Conservation (phyloP, 1,139 yeast species). For the Yamadazyma buinensis region DNA sequence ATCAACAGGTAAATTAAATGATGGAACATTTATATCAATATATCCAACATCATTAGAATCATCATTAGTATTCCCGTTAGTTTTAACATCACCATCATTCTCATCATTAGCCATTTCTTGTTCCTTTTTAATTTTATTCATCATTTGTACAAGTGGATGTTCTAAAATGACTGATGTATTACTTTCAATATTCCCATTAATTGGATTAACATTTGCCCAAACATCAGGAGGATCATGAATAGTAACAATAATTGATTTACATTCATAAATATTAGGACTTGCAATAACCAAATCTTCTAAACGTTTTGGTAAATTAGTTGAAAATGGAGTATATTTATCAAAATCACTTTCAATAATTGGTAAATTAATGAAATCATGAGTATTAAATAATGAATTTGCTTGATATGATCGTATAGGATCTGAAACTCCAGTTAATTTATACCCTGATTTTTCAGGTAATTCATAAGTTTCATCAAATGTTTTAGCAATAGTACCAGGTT, state of each 20-base stretch:
- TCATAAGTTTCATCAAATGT: constrained; percentile 42
- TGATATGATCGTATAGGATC: constrained; percentile 77
- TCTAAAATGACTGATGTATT: constrained; percentile 62
- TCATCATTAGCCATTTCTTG: constrained; percentile 42
- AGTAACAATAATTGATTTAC: constrained; percentile 60
- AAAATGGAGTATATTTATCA: constrained; percentile 27
- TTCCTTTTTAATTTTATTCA: constrained; percentile 30
- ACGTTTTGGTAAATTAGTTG: constrained; percentile 45
- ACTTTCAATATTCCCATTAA: constrained; percentile 73
- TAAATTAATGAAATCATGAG: constrained; percentile 58
- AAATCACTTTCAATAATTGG: constrained; percentile 50
- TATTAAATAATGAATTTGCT: constrained; percentile 50
- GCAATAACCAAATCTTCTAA: constrained; percentile 72
- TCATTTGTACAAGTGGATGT: constrained; percentile 39
- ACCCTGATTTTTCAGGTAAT: constrained; percentile 25
- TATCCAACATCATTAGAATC: constrained; percentile 49
- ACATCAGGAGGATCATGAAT: constrained; percentile 93
- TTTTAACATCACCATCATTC: constrained; percentile 27
- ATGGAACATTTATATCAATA: constrained; percentile 79
- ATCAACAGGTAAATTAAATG: constrained; percentile 32
- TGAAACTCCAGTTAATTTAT: constrained; percentile 46
- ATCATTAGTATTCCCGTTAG: neutral
- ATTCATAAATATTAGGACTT: constrained; percentile 65
- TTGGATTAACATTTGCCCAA: constrained; percentile 84
- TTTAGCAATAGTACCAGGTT: constrained; percentile 54